These are phyloP conservation scores for Poteriospumella lacustris DNA, from an alignment of 108 stramenopile species.

Conservation along the genomic window DNA sequence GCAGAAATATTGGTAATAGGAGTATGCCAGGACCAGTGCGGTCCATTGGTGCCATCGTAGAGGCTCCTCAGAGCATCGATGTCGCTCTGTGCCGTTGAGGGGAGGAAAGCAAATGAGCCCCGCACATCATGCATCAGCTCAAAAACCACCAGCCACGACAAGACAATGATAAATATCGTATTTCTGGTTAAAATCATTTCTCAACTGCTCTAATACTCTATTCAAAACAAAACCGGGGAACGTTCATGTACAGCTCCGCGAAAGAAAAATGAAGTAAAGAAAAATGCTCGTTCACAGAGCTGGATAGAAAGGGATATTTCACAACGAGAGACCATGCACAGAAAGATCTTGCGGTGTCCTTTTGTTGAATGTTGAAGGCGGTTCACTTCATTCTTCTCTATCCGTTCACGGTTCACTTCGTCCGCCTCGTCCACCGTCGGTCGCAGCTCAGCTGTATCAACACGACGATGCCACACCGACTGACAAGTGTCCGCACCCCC, in stretches of 20 bases:
- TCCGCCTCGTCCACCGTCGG: no score
- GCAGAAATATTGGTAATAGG: not conserved
- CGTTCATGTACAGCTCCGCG: no score
- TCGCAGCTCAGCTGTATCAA: no score
- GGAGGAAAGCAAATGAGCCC: not conserved
- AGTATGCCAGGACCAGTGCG: not conserved
- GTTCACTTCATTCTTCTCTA: no score
- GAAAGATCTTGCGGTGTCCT: not conserved
- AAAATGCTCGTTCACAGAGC: not conserved
- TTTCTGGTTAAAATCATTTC: not conserved
- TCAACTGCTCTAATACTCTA: not conserved
- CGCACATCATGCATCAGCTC: not conserved
- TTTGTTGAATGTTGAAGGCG: no score
- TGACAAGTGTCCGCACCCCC: not conserved
- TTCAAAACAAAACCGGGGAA: not conserved
- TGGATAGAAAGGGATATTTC: not conserved
- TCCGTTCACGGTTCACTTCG: no score
- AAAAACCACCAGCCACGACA: not conserved
- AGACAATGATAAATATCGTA: not conserved
- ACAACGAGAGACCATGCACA: not conserved
- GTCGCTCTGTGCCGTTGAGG: not conserved
- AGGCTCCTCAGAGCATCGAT: not conserved
- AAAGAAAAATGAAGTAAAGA: not conserved
- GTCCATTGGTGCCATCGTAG: constrained; percentile 4
- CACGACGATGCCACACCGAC: not conserved